Evolutionary conservation across 2,329 filamentous ascomycete species (phyloP).

Genomic region (Orbilia brochopaga): DNA sequence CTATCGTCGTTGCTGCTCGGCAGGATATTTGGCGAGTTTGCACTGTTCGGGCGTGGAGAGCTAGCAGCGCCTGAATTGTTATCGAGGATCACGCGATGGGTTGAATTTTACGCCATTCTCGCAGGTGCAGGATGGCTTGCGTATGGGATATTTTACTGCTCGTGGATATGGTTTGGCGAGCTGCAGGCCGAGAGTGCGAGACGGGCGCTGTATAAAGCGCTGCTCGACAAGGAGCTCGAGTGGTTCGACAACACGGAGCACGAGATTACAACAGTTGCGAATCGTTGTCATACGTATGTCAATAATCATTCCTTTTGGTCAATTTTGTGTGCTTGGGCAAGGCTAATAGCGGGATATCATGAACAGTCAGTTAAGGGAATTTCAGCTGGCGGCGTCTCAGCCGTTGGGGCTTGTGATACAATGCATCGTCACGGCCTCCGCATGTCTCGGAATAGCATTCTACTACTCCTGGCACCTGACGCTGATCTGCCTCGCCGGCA

Average conservation of each 20-base stretch:
- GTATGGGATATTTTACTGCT: conserved; percentile 69
- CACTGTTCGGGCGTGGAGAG: conserved; percentile 67
- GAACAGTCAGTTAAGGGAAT: conserved; percentile 75
- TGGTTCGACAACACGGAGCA: conserved; percentile 81
- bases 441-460: conserved; percentile 74
- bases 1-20: conserved; percentile 53
- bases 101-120: conserved; percentile 61
- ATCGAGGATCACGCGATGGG: conserved; percentile 66
- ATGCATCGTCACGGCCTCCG: conserved; percentile 69
- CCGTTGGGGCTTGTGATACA: conserved; percentile 74
- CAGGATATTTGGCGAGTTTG: conserved; percentile 63
- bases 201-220: conserved; percentile 68
- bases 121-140: conserved; percentile 71
- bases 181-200: conserved; percentile 73
- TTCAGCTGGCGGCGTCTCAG: conserved; percentile 80
- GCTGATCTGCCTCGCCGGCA: conserved; percentile 74
- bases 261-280: conserved; percentile 60
- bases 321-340: conserved; percentile 63
- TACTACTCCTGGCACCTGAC: conserved; percentile 84
- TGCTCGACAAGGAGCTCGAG: conserved; percentile 74
- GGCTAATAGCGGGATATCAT: conserved; percentile 70
- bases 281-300: conserved; percentile 39
- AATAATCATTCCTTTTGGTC: conserved; percentile 58
- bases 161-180: conserved; percentile 82
- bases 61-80: conserved; percentile 64